Evolutionary conservation across 768 basidiomycete genomes (phyloP).

Genomic region (Coprinopsis marcescibilis): DNA sequence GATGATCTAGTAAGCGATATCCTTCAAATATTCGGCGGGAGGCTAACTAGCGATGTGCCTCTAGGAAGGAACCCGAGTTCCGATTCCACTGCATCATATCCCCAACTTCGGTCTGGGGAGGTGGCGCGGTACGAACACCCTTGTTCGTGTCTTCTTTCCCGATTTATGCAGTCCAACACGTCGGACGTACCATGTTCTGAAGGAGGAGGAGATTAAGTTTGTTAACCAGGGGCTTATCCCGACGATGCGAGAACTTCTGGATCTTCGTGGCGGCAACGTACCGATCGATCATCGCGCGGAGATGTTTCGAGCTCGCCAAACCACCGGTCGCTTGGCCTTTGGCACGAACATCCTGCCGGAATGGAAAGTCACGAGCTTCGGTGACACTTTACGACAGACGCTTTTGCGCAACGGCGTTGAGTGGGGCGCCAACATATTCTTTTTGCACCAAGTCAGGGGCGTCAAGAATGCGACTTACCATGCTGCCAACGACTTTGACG

Average conservation of each 20-base stretch:
- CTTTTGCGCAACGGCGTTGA: not conserved
- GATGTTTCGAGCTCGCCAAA: not conserved
- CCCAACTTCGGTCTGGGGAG: not conserved
- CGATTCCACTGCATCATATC: not conserved
- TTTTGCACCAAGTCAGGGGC: constrained; percentile 11
- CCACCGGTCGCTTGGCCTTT: not conserved
- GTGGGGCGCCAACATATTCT: constrained; percentile 9
- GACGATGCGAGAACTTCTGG: not conserved
- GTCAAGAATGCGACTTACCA: constrained; percentile 12
- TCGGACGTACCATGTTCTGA: not conserved
- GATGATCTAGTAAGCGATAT: not conserved
- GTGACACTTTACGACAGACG: not conserved
- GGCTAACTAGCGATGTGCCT: not conserved
- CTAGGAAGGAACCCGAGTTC: not conserved
- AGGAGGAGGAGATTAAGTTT: not conserved
- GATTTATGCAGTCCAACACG: not conserved
- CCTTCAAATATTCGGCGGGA: not conserved
- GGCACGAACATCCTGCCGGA: not conserved
- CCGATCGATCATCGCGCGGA: not conserved
- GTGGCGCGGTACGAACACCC: not conserved
- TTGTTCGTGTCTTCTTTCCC: not conserved
- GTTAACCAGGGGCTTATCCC: constrained; percentile 2
- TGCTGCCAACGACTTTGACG: not conserved
- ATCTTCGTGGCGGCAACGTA: not conserved
- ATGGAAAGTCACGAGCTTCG: not conserved